These are phyloP conservation scores for Candida golubevii DNA, from an alignment of 805 yeast species.

Conservation along the genomic window DNA sequence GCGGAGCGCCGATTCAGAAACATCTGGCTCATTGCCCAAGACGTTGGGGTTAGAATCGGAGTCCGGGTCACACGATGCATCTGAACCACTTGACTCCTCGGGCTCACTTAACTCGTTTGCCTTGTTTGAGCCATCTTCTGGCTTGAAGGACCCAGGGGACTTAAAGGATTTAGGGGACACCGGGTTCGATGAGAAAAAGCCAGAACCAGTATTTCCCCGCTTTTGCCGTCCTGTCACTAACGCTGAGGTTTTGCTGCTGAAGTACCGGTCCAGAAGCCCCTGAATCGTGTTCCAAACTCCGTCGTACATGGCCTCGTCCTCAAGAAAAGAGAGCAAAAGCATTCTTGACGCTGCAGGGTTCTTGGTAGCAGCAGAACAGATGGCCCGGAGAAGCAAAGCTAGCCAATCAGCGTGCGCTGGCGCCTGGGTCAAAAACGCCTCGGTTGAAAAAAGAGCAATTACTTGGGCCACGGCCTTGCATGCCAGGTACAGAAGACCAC, in stretches of 20 bases:
- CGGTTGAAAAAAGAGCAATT: slow-evolving; percentile 34
- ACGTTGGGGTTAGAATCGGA: not conserved
- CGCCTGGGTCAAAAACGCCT: slow-evolving; percentile 32
- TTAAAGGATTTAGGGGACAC: not conserved
- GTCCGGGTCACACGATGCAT: not conserved
- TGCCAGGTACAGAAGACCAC: slow-evolving; percentile 50
- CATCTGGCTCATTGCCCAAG: not conserved
- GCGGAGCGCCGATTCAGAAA: not conserved
- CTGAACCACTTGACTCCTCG: slow-evolving; percentile 2
- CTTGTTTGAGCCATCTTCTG: not conserved
- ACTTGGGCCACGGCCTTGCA: slow-evolving; percentile 44
- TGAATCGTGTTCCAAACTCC: slow-evolving; percentile 32
- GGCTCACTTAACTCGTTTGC: not conserved
- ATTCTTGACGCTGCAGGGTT: slow-evolving; percentile 50
- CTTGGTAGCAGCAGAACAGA: slow-evolving; percentile 50
- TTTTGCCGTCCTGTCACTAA: slow-evolving; percentile 7
- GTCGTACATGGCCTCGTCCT: slow-evolving; percentile 36
- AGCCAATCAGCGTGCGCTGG: slow-evolving; percentile 50
- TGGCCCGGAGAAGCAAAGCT: slow-evolving; percentile 54
- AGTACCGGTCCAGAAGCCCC: slow-evolving; percentile 23
- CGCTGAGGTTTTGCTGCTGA: slow-evolving; percentile 19
- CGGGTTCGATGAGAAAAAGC: not conserved
- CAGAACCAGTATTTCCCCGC: not conserved
- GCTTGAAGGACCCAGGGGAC: not conserved
- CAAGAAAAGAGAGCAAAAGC: slow-evolving; percentile 47